A percentile compares a stretch with the other conserved stretches of the same genome.
These are phyloP conservation scores for Chernovozyma aurita DNA, from an alignment of 1,139 yeast species.

Conservation along the genomic window DNA sequence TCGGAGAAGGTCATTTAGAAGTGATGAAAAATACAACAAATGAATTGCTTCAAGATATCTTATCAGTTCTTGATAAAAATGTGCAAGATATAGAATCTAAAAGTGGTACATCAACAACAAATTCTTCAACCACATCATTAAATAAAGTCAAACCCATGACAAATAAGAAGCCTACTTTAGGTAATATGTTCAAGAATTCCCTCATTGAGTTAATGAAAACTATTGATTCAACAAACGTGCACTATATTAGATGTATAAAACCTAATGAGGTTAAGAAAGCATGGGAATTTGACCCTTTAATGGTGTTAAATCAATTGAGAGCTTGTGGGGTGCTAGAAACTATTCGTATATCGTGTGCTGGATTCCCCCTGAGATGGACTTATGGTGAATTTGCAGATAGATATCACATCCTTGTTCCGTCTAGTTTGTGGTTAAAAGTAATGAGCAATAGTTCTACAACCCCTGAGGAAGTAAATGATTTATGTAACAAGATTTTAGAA, in stretches of 20 bases:
- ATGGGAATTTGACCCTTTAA: slow-evolving; percentile 92
- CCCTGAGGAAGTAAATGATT: slow-evolving; percentile 53
- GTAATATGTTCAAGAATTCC: slow-evolving; percentile 90
- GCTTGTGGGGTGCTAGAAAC: slow-evolving; percentile 99
- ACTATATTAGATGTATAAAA: slow-evolving; percentile 94
- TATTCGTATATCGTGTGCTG: slow-evolving; percentile 93
- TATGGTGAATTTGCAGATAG: slow-evolving; percentile 91
- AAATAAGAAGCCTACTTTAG: slow-evolving; percentile 85
- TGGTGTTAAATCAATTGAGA: slow-evolving; percentile 92
- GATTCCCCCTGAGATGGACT: slow-evolving; percentile 96
- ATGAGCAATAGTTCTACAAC: slow-evolving; percentile 48
- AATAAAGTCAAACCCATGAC: slow-evolving; percentile 37
- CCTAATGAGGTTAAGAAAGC: slow-evolving; percentile 93
- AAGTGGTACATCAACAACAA: neutral
- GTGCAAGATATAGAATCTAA: slow-evolving; percentile 52
- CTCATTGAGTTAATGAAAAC: slow-evolving; percentile 90
- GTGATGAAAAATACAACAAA: slow-evolving; percentile 70
- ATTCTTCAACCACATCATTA: slow-evolving; percentile 21
- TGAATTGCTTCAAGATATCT: slow-evolving; percentile 56
- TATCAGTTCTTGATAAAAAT: slow-evolving; percentile 61
- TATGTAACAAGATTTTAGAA: slow-evolving; percentile 66
- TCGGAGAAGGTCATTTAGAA: slow-evolving; percentile 91
- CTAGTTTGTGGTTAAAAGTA: slow-evolving; percentile 63
- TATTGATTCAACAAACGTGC: slow-evolving; percentile 90
- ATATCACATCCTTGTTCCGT: slow-evolving; percentile 76